Evolutionary conservation across 768 basidiomycete genomes (phyloP).

Genomic region (Russula earlei): DNA sequence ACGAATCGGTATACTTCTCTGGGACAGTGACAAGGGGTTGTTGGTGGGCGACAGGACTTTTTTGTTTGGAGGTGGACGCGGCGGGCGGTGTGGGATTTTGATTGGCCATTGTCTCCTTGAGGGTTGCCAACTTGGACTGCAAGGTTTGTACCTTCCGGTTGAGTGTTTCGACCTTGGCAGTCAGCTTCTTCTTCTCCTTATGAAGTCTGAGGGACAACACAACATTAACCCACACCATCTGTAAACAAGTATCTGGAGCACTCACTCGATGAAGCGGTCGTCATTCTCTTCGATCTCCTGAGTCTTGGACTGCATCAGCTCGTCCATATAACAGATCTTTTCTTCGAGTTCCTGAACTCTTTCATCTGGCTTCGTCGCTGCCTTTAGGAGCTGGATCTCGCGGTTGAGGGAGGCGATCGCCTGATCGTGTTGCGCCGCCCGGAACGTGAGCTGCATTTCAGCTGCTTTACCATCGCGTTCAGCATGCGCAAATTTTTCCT

Average conservation of each 20-base stretch:
- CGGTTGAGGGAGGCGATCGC: conserved; percentile 47
- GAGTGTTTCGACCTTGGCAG: conserved; percentile 57
- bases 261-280: conserved; percentile 70
- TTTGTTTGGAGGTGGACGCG: conserved; percentile 20
- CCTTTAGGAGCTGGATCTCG: conserved; percentile 43
- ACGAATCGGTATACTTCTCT: conserved; percentile 7
- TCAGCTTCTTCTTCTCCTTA: conserved; percentile 74
- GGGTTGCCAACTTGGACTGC: conserved; percentile 53
- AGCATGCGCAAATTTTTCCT: conserved; percentile 31
- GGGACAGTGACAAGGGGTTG: conserved; percentile 4
- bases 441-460: conserved; percentile 57
- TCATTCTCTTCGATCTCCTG: conserved; percentile 79
- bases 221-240: background rate
- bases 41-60: conserved; percentile 5
- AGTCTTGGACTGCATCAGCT: conserved; percentile 56
- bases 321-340: conserved; percentile 68
- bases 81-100: conserved; percentile 9
- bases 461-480: conserved; percentile 45
- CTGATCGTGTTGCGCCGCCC: conserved; percentile 57
- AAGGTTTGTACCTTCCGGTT: conserved; percentile 64
- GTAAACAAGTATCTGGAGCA: conserved; percentile 5
- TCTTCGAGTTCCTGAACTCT: conserved; percentile 54
- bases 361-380: conserved; percentile 46
- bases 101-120: conserved; percentile 34
- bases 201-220: conserved; percentile 41